phyloP scores from a whole-genome alignment of 257 asterid genomes.

The Solanum neorickii region DNA sequence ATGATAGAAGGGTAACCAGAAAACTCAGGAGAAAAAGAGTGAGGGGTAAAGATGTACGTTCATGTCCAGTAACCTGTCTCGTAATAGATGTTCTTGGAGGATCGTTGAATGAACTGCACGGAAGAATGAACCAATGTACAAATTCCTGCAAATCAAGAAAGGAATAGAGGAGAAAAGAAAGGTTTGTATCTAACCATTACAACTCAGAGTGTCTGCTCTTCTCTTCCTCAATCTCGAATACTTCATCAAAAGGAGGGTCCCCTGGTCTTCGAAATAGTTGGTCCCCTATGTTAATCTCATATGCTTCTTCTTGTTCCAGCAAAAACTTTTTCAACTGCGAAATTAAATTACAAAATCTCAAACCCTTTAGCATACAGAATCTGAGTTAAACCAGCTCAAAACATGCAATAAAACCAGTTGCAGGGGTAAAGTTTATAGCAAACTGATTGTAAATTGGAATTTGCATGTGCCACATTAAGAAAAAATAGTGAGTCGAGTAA shows the following conservation, averaged over 20 bases:
- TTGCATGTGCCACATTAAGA: neutral
- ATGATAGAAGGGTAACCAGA: neutral
- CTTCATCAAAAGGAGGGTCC: constrained; percentile 78
- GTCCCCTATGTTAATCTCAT: constrained; percentile 82
- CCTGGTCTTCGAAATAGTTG: constrained; percentile 69
- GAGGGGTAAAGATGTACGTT: neutral
- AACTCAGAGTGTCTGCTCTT: constrained; percentile 38
- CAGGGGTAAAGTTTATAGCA: neutral
- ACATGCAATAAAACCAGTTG: neutral
- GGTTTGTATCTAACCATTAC: neutral
- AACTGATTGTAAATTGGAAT: neutral
- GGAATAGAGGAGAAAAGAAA: neutral
- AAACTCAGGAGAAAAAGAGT: neutral
- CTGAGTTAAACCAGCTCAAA: neutral
- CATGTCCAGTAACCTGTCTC: neutral
- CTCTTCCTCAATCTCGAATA: constrained; percentile 28
- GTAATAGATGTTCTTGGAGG: neutral
- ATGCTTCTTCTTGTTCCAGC: constrained; percentile 71
- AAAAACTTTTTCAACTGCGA: constrained; percentile 65
- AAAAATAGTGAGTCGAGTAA: neutral
- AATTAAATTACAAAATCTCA: neutral
- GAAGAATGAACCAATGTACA: neutral
- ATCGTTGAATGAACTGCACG: neutral
- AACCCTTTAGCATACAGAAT: neutral
- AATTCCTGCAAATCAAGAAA: neutral